Conservation (phyloP, 306 rosid species). For the Aeschynomene evenia region DNA sequence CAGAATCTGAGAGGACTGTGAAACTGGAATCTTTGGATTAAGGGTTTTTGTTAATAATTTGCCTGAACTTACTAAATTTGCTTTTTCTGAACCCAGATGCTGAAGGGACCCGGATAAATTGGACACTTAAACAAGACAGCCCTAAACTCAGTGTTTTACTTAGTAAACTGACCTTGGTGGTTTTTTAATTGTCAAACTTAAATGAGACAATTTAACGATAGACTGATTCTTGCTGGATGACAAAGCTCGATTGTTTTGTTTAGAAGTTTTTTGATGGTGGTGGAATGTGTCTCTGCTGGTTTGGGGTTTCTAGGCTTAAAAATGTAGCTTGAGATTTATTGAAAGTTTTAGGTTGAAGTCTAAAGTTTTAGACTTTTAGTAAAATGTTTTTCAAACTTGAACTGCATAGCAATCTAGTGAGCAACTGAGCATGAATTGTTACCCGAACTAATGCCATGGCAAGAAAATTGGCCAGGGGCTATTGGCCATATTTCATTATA, state of each 20-base stretch:
- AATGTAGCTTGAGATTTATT: not conserved
- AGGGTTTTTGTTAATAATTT: conserved; percentile 26
- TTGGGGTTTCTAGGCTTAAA: conserved; percentile 13
- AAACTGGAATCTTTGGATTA: conserved; percentile 23
- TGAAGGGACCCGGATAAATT: conserved; percentile 23
- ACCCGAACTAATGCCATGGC: not conserved
- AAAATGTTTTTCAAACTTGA: not conserved
- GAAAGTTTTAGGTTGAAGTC: not conserved
- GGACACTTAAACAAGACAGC: conserved; percentile 30
- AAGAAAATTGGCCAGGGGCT: not conserved
- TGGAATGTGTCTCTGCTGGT: conserved; percentile 24
- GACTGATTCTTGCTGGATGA: conserved; percentile 22
- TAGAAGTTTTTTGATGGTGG: conserved; percentile 2
- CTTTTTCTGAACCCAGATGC: conserved; percentile 35
- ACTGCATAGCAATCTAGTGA: not conserved
- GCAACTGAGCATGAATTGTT: conserved; percentile 2
- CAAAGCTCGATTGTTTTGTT: conserved; percentile 2
- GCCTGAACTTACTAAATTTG: conserved; percentile 32
- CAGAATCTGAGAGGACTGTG: conserved; percentile 39
- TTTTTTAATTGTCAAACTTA: conserved; percentile 2
- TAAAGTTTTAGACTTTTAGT: no score
- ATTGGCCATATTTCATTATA: not conserved
- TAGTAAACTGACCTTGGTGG: conserved; percentile 18
- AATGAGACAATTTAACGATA: conserved; percentile 15
- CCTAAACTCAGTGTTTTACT: conserved; percentile 5